phyloP scores from a whole-genome alignment of 2,329 filamentous ascomycete species.

The Annulohypoxylon truncatum region DNA sequence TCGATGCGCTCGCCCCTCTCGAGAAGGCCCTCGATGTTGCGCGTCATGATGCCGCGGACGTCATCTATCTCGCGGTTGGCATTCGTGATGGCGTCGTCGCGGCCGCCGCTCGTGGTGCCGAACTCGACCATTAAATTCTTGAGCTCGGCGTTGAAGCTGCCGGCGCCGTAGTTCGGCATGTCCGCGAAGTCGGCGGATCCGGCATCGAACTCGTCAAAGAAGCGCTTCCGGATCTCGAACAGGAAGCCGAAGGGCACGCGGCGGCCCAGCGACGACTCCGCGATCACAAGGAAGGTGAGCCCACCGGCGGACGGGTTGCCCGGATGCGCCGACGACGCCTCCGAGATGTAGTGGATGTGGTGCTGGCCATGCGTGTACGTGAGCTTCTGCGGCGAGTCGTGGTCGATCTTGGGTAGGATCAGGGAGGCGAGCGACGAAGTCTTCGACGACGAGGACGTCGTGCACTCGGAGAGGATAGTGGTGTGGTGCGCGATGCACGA shows the following conservation, averaged over 20 bases:
- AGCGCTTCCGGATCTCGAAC: slow-evolving; percentile 88
- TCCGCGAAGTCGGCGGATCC: slow-evolving; percentile 76
- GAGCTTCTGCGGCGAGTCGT: slow-evolving; percentile 83
- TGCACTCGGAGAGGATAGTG: slow-evolving; percentile 94
- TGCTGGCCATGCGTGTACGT: slow-evolving; percentile 93
- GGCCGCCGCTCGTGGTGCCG: slow-evolving; percentile 79
- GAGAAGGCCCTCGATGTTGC: slow-evolving; percentile 90
- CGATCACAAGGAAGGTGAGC: slow-evolving; percentile 91
- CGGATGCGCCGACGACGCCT: slow-evolving; percentile 76
- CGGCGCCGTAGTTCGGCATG: slow-evolving; percentile 90
- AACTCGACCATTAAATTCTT: slow-evolving; percentile 84
- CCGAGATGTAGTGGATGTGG: slow-evolving; percentile 95
- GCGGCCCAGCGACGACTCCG: slow-evolving; percentile 81
- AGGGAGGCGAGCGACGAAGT: slow-evolving; percentile 89
- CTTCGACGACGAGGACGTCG: slow-evolving; percentile 82
- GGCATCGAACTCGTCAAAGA: slow-evolving; percentile 77
- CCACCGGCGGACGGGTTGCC: slow-evolving; percentile 74
- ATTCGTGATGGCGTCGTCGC: slow-evolving; percentile 84
- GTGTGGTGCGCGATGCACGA: slow-evolving; percentile 94
- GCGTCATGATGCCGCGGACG: slow-evolving; percentile 91
- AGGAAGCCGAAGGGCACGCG: slow-evolving; percentile 94
- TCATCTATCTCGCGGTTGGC: slow-evolving; percentile 93
- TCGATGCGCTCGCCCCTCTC: slow-evolving; percentile 95
- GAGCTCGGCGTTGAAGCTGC: slow-evolving; percentile 83
- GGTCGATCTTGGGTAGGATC: slow-evolving; percentile 94